A percentile compares a stretch with the other conserved stretches of the same genome.
Evolutionary conservation across 2,329 filamentous ascomycete genomes (phyloP).

Genomic region (Cladorrhinum sp.): DNA sequence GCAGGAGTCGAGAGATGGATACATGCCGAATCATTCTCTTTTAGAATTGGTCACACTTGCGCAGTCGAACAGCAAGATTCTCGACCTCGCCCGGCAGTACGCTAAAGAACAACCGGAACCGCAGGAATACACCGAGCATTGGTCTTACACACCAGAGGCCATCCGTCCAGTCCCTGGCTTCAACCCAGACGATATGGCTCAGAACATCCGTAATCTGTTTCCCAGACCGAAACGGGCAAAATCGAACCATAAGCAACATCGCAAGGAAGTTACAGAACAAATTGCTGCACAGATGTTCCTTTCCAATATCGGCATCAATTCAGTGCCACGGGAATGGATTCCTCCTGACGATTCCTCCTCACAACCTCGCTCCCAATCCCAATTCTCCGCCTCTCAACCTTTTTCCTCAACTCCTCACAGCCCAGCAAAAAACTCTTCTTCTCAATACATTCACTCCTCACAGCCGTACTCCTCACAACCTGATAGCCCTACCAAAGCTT

Average conservation of each 20-base stretch:
- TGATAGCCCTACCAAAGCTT: background rate
- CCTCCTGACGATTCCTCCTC: background rate
- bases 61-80: conserved; percentile 2
- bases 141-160: conserved; percentile 18
- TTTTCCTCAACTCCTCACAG: conserved; percentile 13
- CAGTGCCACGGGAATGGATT: conserved; percentile 16
- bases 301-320: conserved; percentile 20
- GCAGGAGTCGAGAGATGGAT: conserved; percentile 15
- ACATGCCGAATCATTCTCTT: conserved; percentile 22
- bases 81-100: conserved; percentile 22
- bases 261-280: conserved; percentile 12
- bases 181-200: conserved; percentile 21
- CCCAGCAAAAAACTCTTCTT: background rate
- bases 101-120: conserved; percentile 17
- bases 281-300: conserved; percentile 25
- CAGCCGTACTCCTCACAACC: conserved; percentile 8
- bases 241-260: background rate
- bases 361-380: background rate
- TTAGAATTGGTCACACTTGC: conserved; percentile 18
- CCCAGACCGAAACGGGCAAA: conserved; percentile 1
- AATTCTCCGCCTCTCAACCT: conserved; percentile 14
- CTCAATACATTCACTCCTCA: background rate
- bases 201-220: conserved; percentile 18
- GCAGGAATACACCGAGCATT: conserved; percentile 12
- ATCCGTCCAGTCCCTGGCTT: conserved; percentile 20